These are phyloP conservation scores for Entoloma clypeatum DNA, from an alignment of 1,284 basidiomycete genomes.

Conservation along the genomic window DNA sequence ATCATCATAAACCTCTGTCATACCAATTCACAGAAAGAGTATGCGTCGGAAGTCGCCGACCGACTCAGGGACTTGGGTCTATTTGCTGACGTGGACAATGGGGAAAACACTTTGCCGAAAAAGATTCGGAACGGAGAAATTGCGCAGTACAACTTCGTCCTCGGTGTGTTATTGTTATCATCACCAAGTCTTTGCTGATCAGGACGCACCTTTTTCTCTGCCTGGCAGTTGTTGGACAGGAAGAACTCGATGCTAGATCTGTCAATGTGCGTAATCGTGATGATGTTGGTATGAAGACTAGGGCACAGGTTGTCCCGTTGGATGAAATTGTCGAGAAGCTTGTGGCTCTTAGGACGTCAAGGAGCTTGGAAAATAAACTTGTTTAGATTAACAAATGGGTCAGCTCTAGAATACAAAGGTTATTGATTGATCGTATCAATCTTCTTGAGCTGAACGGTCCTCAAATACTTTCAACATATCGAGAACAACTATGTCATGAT, in stretches of 20 bases:
- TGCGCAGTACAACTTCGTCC: slow-evolving; percentile 95
- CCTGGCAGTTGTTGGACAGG: slow-evolving; percentile 90
- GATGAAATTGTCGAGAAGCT: slow-evolving; percentile 66
- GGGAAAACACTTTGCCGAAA: slow-evolving; percentile 91
- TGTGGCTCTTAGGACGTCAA: slow-evolving; percentile 57
- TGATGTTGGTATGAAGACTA: slow-evolving; percentile 80
- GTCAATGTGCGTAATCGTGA: slow-evolving; percentile 97
- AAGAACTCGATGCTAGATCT: slow-evolving; percentile 80
- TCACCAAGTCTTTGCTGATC: slow-evolving; percentile 2
- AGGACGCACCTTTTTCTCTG: slow-evolving; percentile 10
- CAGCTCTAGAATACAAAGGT: not conserved
- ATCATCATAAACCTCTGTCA: slow-evolving; percentile 6
- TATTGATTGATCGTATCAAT: slow-evolving; percentile 1
- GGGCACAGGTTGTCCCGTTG: slow-evolving; percentile 63
- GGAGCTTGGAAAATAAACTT: slow-evolving; percentile 52
- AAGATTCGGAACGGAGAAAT: slow-evolving; percentile 94
- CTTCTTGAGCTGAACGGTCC: not conserved
- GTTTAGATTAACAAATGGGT: slow-evolving; percentile 16
- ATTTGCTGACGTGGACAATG: slow-evolving; percentile 90
- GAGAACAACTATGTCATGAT: too few species aligned
- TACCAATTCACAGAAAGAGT: slow-evolving; percentile 66
- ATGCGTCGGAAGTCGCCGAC: slow-evolving; percentile 78
- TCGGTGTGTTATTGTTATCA: slow-evolving; percentile 58
- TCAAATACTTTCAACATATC: too few species aligned
- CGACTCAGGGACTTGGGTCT: slow-evolving; percentile 71